These are phyloP conservation scores for Globisporangium radiosum DNA, from an alignment of 352 stramenopile genomes.

Conservation along the genomic window DNA sequence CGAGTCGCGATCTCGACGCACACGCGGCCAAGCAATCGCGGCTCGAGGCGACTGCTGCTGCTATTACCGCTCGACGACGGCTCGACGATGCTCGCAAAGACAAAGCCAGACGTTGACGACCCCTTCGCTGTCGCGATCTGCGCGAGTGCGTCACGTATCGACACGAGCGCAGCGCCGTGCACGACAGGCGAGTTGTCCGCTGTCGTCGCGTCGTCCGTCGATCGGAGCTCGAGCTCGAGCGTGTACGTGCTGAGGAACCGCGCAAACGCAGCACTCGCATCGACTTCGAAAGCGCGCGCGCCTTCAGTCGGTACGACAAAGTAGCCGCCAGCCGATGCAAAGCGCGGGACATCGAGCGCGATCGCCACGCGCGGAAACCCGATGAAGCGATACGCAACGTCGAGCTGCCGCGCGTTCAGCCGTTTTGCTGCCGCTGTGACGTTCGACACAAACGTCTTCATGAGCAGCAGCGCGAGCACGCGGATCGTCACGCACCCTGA, in stretches of 20 bases:
- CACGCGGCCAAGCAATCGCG: constrained; percentile 4
- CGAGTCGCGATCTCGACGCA: constrained; percentile 6
- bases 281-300: constrained; percentile 5
- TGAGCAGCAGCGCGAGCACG: constrained; percentile 11
- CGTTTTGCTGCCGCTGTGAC: background rate
- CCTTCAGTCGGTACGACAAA: constrained; percentile 6
- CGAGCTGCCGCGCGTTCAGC: background rate
- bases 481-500: constrained; percentile 4
- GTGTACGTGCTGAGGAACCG: constrained; percentile 5
- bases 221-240: constrained; percentile 3
- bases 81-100: constrained; percentile 7
- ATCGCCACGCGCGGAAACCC: constrained; percentile 9
- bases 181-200: background rate
- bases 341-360: background rate
- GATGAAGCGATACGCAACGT: constrained; percentile 15
- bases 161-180: background rate
- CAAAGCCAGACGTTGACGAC: background rate
- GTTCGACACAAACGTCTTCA: constrained; percentile 13
- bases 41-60: background rate
- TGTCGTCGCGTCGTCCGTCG: too few relatives aligned
- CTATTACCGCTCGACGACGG: too few relatives aligned
- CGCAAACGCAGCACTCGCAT: constrained; percentile 4
- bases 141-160: background rate
- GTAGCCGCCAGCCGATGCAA: constrained; percentile 6
- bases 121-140: background rate